A percentile compares a stretch with the other conserved stretches of the same genome.
These are phyloP conservation scores for Kazachstania kunashirensis DNA, from an alignment of 805 yeast genomes.

Conservation along the genomic window DNA sequence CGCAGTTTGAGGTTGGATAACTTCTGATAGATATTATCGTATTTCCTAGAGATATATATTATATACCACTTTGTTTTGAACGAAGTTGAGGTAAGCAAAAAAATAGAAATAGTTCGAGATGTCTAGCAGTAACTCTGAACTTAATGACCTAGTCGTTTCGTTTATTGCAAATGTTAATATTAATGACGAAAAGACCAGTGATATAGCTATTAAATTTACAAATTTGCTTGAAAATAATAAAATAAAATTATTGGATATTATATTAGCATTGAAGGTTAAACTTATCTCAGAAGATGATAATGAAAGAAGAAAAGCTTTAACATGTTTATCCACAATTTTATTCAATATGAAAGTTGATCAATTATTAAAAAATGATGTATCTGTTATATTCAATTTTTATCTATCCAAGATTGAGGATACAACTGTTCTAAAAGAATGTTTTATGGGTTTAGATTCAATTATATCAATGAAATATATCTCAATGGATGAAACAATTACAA, in stretches of 20 bases:
- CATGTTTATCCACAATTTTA: slow-evolving; percentile 35
- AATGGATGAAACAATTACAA: slow-evolving; percentile 25
- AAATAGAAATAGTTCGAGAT: no score
- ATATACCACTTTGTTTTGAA: no score
- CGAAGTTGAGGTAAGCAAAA: no score
- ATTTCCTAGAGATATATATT: no score
- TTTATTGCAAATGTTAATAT: slow-evolving; percentile 35
- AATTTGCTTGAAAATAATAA: slow-evolving; percentile 17
- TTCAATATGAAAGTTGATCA: slow-evolving; percentile 20
- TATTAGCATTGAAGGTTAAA: slow-evolving; percentile 49
- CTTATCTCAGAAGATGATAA: slow-evolving; percentile 50
- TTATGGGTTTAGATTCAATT: slow-evolving; percentile 46
- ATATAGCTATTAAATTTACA: slow-evolving; percentile 26
- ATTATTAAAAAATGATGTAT: slow-evolving; percentile 33
- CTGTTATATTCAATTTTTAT: slow-evolving; percentile 42
- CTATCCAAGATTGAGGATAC: slow-evolving; percentile 60
- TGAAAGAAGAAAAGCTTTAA: slow-evolving; percentile 41
- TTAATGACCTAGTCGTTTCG: slow-evolving; percentile 13
- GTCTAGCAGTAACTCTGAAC: no score
- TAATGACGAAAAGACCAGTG: slow-evolving; percentile 25
- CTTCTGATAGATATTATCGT: no score
- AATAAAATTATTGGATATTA: slow-evolving; percentile 40
- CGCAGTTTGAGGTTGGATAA: no score
- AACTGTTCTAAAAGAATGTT: slow-evolving; percentile 40
- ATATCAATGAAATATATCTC: slow-evolving; percentile 43